Base-by-base conservation (phyloP, 2,329 filamentous ascomycete genomes). In the Neonectria magnoliae region DNA sequence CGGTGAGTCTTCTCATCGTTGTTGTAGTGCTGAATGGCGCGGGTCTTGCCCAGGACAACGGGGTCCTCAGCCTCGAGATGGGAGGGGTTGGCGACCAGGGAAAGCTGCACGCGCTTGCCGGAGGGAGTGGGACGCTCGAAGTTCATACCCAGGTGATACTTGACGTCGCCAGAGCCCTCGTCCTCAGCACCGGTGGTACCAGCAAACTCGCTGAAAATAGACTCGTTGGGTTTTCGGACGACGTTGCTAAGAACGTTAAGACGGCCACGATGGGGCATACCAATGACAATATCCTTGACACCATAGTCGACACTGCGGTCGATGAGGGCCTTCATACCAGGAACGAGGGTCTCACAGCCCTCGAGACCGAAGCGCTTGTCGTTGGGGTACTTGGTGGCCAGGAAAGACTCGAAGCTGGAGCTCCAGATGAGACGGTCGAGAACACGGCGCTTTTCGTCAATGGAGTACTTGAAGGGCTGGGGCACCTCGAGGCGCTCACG, bases 141-240 rank as follows among this genome's bases (percentile, higher is more conserved):
- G 86, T 99, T 99, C 96, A 99, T 99, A 78, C 96, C 96, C 76
- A 99, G 85, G 84, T 99, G 96, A 84, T 99, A 99, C 83, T 99
- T 99, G 82, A 99, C 96, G 80, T 99, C 96, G 75, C 96, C 96
- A 63, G 96, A 98, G 65, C 96, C 96, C 83, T 99, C 95, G 73
- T 98, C 96, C 73, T 93, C 92, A 60, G 93, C 93, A 77, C 93
- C 93, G 22, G 92, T 84, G 51, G 91, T 93, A 74, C 96, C 96
- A 68, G 93, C 92, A 76, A 99, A 99, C 81, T 99, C 96, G 79
- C 93, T 97, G 86, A 99, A 99, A 81, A 99, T 99, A 71, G 96
- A 98, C 84, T 98, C 96, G 82, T 99, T 99, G 75, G 96, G 95
- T 84, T 99, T 99, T 77, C 96, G 91, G 73, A 99, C 96, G 77